Percentiles rank a stretch among this genome's conserved stretches.
phyloP scores from a whole-genome alignment of 139 green algal genomes.

The Deuterostichococcus epilithicus region DNA sequence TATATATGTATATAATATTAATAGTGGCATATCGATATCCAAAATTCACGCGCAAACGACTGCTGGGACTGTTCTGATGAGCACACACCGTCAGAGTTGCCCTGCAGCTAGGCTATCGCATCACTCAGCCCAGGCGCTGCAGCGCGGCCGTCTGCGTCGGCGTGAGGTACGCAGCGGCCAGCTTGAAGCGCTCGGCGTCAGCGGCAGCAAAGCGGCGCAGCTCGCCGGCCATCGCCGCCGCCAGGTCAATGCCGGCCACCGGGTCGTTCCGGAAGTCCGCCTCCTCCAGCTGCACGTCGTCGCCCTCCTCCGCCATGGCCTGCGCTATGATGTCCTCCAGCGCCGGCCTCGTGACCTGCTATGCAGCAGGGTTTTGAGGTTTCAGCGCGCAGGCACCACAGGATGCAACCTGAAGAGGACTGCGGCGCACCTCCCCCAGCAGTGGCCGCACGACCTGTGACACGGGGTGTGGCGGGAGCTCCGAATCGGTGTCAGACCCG shows the following conservation, averaged over 20 bases:
- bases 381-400: not conserved
- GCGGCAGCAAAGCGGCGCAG: constrained; percentile 1
- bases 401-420: not conserved
- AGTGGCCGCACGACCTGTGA: not conserved
- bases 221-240: not conserved
- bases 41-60: too few species aligned
- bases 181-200: constrained; percentile 3
- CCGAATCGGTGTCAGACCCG: not conserved
- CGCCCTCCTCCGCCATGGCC: not conserved
- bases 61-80: too few species aligned
- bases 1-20: too few species aligned
- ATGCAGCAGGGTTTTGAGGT: too few species aligned
- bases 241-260: constrained; percentile 10
- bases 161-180: not conserved
- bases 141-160: not conserved
- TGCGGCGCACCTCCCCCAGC: not conserved
- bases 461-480: too few species aligned
- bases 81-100: too few species aligned
- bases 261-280: constrained; percentile 2
- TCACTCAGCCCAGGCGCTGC: too few species aligned
- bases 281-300: constrained; percentile 3
- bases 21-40: too few species aligned
- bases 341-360: not conserved
- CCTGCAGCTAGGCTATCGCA: too few species aligned
- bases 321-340: not conserved